Percentiles rank a stretch among this genome's conserved stretches.
These are phyloP conservation scores for Pythium sukuiense DNA, from an alignment of 352 stramenopile species.

Conservation along the genomic window DNA sequence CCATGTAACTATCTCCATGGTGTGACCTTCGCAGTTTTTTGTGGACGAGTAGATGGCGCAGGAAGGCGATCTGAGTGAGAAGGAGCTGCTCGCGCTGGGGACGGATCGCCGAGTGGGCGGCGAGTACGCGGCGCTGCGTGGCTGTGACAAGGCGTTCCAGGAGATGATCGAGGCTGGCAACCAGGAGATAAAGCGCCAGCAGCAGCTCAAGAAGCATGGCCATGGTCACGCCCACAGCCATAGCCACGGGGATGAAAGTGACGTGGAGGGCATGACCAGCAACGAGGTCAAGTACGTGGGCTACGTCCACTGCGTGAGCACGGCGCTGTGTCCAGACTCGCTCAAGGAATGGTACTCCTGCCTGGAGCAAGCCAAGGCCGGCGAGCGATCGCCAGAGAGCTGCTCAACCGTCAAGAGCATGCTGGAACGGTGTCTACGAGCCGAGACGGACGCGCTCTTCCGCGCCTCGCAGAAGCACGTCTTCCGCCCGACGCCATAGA, in stretches of 20 bases:
- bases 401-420: constrained; percentile 57
- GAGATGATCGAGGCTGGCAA: constrained; percentile 40
- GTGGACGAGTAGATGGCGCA: constrained; percentile 30
- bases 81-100: constrained; percentile 43
- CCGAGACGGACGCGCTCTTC: constrained; percentile 63
- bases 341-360: constrained; percentile 57
- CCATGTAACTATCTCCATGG: not conserved
- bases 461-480: constrained; percentile 59
- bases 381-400: constrained; percentile 38
- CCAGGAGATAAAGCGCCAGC: constrained; percentile 21
- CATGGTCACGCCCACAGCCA: constrained; percentile 6
- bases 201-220: constrained; percentile 12
- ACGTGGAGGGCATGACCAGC: constrained; percentile 28
- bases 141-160: constrained; percentile 54
- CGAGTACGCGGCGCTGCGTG: constrained; percentile 51
- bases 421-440: constrained; percentile 75
- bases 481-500: constrained; percentile 39
- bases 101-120: constrained; percentile 35
- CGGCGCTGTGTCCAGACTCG: constrained; percentile 47
- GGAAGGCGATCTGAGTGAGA: constrained; percentile 31
- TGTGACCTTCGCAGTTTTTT: not conserved
- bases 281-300: constrained; percentile 55
- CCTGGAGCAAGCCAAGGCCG: constrained; percentile 41
- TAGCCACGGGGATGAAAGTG: not conserved
- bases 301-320: constrained; percentile 62